Evolutionary conservation across 2,329 filamentous ascomycete genomes (phyloP).

Genomic region (Aspergillus flavus): DNA sequence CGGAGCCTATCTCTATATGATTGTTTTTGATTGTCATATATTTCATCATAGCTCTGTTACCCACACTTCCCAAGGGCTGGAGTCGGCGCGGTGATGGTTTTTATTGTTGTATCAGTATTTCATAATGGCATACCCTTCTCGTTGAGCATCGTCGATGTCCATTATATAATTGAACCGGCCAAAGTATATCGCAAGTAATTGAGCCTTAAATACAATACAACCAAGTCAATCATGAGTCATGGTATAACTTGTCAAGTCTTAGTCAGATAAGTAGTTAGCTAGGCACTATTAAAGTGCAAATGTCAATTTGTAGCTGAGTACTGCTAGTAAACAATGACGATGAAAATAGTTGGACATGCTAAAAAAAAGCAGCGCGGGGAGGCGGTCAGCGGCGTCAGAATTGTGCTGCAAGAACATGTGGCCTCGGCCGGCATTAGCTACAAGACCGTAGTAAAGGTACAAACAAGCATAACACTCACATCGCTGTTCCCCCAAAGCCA

Average conservation of each 20-base stretch:
- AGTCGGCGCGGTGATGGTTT: neutral
- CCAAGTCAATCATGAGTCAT: too few species aligned
- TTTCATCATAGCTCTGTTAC: conserved; percentile 1
- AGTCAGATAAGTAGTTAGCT: neutral
- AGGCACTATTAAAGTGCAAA: neutral
- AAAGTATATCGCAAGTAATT: neutral
- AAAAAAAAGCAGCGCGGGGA: conserved; percentile 14
- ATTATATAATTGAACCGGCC: neutral
- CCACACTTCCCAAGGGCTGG: neutral
- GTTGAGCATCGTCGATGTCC: neutral
- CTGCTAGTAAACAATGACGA: neutral
- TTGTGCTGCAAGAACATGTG: conserved; percentile 36
- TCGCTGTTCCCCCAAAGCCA: neutral
- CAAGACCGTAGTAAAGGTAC: neutral
- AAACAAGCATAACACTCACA: neutral
- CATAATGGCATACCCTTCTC: neutral
- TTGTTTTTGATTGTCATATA: neutral
- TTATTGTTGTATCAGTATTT: conserved; percentile 1
- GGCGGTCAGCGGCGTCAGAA: conserved; percentile 41
- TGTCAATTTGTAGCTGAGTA: neutral
- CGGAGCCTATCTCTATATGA: neutral
- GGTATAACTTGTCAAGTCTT: neutral
- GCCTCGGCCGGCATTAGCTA: conserved; percentile 25
- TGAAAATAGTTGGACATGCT: neutral
- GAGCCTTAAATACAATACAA: neutral